Percentiles rank a stretch among this genome's conserved stretches.
These are phyloP conservation scores for Vinca minor DNA, from an alignment of 257 asterid genomes.

Conservation along the genomic window DNA sequence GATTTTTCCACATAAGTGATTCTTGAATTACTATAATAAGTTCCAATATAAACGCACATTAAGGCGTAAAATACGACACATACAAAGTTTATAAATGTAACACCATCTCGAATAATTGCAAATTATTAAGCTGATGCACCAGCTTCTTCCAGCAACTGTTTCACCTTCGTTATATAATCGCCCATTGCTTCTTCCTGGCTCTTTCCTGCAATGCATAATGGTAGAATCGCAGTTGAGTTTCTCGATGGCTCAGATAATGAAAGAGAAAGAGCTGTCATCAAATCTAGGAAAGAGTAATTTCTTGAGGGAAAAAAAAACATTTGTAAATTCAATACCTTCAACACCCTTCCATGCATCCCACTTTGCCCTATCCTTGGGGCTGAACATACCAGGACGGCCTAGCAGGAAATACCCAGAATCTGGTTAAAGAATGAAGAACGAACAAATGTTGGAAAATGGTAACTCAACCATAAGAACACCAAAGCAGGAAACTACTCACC, in stretches of 20 bases:
- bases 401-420: constrained; percentile 7
- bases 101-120: not conserved
- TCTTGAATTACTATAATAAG: not conserved
- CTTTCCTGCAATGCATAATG: constrained; percentile 50
- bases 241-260: not conserved
- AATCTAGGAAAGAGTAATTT: too few species aligned
- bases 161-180: constrained; percentile 88
- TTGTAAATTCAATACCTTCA: constrained; percentile 47
- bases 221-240: not conserved
- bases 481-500: constrained; percentile 32
- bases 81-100: not conserved
- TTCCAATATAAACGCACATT: not conserved
- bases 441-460: not conserved
- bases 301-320: not conserved
- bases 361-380: constrained; percentile 77
- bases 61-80: not conserved
- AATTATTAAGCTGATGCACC: constrained; percentile 26
- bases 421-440: constrained; percentile 1
- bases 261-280: not conserved
- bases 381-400: constrained; percentile 90
- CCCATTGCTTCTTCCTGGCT: constrained; percentile 64
- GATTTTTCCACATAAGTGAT: not conserved
- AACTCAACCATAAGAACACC: not conserved
- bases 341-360: constrained; percentile 99
- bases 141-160: constrained; percentile 69